Percentiles rank a stretch among this genome's conserved stretches.
phyloP scores from a whole-genome alignment of 495 filamentous ascomycete species.

The Neurospora sp. region DNA sequence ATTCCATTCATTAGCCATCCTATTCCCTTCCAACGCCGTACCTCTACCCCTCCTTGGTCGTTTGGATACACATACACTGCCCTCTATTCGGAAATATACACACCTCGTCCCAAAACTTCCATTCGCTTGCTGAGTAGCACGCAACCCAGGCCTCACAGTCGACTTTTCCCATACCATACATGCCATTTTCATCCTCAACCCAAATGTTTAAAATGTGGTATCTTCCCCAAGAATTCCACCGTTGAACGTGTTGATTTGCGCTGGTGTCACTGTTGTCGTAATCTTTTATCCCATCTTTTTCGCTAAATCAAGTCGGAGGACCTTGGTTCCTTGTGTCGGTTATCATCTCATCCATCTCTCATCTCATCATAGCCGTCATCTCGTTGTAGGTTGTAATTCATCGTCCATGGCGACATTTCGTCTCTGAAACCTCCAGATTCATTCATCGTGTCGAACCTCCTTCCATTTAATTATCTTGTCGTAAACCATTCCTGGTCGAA shows the following conservation, averaged over 20 bases:
- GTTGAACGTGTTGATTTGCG: not conserved
- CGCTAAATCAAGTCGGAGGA: not conserved
- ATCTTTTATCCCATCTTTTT: not conserved
- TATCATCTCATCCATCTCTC: not conserved
- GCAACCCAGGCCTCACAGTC: not conserved
- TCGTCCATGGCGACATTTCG: not conserved
- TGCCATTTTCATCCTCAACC: not conserved
- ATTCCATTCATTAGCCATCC: not conserved
- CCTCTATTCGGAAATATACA: not conserved
- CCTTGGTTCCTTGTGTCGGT: not conserved
- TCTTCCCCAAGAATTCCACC: not conserved
- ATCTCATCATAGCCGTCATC: not conserved
- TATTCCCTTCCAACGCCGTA: not conserved
- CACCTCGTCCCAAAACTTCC: not conserved
- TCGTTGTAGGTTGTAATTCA: not conserved
- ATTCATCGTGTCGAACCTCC: not conserved
- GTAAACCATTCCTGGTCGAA: not conserved
- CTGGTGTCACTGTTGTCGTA: not conserved
- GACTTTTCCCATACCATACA: not conserved
- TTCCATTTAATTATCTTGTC: not conserved
- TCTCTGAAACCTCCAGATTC: not conserved
- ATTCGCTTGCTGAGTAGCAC: not conserved
- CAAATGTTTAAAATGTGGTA: not conserved
- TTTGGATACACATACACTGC: not conserved
- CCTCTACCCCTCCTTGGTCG: not conserved